These are phyloP conservation scores for Alternaria sp. DNA, from an alignment of 2,329 filamentous ascomycete genomes.

Conservation along the genomic window DNA sequence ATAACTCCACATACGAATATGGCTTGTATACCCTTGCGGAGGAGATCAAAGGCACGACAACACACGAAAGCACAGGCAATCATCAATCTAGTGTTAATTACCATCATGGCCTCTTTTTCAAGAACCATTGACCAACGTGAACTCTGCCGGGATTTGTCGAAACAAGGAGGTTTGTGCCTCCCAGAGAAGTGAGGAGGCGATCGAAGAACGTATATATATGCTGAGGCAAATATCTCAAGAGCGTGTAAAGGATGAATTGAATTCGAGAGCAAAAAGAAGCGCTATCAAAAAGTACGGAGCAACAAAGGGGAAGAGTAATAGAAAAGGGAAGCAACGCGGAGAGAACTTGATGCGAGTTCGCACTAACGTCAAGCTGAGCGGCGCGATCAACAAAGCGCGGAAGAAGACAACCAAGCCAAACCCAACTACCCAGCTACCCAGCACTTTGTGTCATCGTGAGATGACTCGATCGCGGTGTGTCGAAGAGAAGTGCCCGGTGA, in stretches of 20 bases:
- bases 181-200: neutral
- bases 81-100: neutral
- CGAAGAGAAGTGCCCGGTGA: neutral
- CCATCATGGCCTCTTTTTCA: neutral
- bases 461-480: neutral
- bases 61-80: neutral
- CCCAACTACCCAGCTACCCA: neutral
- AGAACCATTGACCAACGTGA: neutral
- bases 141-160: neutral
- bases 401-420: neutral
- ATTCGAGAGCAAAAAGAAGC: neutral
- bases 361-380: neutral
- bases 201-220: neutral
- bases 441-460: neutral
- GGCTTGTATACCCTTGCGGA: neutral
- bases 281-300: slow-evolving; percentile 1
- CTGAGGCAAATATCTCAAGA: neutral
- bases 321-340: neutral
- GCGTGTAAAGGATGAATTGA: neutral
- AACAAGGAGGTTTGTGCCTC: neutral
- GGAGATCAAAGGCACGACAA: neutral
- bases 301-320: neutral
- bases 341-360: neutral
- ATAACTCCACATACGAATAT: neutral
- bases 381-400: neutral